Conservation (phyloP, 768 basidiomycete genomes). For the Mycena filopes region DNA sequence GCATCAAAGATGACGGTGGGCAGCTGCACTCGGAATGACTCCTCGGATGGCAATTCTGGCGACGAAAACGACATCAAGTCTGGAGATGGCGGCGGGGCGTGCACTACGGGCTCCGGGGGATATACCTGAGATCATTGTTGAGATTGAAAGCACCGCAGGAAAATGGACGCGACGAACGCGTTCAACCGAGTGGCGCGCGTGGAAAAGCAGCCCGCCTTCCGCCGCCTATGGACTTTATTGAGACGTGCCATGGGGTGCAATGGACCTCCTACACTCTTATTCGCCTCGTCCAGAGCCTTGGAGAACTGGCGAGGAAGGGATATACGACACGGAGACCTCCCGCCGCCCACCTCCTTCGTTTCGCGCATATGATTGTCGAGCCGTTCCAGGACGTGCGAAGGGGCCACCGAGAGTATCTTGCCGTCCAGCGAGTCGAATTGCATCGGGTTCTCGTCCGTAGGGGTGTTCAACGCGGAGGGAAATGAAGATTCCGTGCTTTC, state of each 20-base stretch:
- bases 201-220: background rate
- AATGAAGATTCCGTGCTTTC: constrained; percentile 27
- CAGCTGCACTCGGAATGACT: background rate
- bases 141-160: too few relatives aligned
- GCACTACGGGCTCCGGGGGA: background rate
- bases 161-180: background rate
- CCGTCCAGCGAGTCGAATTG: constrained; percentile 21
- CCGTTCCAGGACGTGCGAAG: constrained; percentile 4
- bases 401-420: constrained; percentile 13
- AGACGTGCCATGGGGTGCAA: background rate
- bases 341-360: background rate
- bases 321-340: constrained; percentile 10
- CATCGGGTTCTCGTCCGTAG: constrained; percentile 20
- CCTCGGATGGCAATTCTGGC: background rate
- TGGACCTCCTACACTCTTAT: constrained; percentile 8
- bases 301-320: constrained; percentile 28
- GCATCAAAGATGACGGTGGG: too few relatives aligned
- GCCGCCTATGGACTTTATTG: background rate
- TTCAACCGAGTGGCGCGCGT: constrained; percentile 1
- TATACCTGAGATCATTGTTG: background rate
- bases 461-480: constrained; percentile 28
- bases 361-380: background rate
- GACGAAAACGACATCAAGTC: constrained; percentile 1
- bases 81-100: background rate
- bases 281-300: constrained; percentile 23